Conservation (phyloP, 306 rosid species). For the Lagenaria siceraria region DNA sequence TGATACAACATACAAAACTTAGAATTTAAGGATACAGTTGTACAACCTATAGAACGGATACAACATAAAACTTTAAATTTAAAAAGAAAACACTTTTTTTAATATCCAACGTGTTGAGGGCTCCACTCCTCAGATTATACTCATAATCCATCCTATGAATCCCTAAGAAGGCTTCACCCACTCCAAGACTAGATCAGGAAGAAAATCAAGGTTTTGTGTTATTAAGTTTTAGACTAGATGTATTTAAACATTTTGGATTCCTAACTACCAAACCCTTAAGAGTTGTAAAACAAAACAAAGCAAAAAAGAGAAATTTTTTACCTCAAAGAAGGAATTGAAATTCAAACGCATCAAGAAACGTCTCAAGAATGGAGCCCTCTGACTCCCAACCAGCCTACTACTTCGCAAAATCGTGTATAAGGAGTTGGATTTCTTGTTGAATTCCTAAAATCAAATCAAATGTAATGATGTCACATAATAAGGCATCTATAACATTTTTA, state of each 20-base stretch:
- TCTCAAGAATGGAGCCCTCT: conserved; percentile 83
- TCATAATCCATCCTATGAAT: not conserved
- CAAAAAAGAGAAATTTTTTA: conserved; percentile 11
- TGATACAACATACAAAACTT: too few species aligned
- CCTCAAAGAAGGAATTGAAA: conserved; percentile 88
- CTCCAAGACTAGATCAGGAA: not conserved
- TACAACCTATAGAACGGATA: not conserved
- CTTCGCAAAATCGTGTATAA: conserved; percentile 89
- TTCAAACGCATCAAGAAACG: conserved; percentile 85
- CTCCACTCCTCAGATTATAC: not conserved
- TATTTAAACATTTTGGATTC: not conserved
- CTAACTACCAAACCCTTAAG: not conserved
- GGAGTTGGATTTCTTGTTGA: conserved; percentile 96
- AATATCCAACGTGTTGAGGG: not conserved
- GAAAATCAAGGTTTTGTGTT: not conserved
- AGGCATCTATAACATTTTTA: not conserved
- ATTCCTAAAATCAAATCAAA: conserved; percentile 40
- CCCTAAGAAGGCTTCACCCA: not conserved
- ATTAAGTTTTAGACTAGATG: not conserved
- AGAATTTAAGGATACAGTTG: too few species aligned
- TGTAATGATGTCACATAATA: not conserved
- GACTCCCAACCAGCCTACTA: conserved; percentile 97
- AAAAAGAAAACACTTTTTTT: not conserved
- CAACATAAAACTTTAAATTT: not conserved
- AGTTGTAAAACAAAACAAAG: not conserved